These are phyloP conservation scores for Macaranga tanarius DNA, from an alignment of 441 rosid genomes.

Conservation along the genomic window DNA sequence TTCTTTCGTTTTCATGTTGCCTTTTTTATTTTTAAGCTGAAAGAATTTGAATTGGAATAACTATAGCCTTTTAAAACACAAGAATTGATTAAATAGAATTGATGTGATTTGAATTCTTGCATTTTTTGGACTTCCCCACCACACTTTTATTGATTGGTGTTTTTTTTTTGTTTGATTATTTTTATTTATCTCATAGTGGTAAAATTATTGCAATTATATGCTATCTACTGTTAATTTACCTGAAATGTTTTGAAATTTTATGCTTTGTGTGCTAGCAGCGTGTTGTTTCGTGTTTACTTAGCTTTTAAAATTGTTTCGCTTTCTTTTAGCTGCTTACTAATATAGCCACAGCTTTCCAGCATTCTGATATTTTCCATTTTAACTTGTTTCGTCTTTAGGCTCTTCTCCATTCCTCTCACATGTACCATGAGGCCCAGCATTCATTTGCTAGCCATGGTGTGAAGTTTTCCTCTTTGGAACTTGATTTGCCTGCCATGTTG, in stretches of 20 bases:
- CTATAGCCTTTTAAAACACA: background rate
- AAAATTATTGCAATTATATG: too few relatives aligned
- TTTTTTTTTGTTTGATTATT: background rate
- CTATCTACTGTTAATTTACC: background rate
- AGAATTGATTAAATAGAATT: background rate
- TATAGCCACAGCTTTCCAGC: background rate
- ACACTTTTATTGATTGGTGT: background rate
- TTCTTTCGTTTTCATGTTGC: background rate
- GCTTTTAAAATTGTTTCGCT: background rate
- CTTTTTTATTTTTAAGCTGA: background rate
- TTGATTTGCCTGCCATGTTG: slow-evolving; percentile 96
- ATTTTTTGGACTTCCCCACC: background rate
- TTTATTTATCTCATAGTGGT: background rate
- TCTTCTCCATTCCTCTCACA: slow-evolving; percentile 97
- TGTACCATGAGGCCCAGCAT: slow-evolving; percentile 92
- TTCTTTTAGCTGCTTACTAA: background rate
- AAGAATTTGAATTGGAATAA: background rate
- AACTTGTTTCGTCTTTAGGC: slow-evolving; percentile 45
- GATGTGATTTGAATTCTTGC: background rate
- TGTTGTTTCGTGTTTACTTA: background rate
- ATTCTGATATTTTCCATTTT: background rate
- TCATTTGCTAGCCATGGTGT: slow-evolving; percentile 90
- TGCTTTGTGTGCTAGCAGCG: background rate
- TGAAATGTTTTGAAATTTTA: background rate
- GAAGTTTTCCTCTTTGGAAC: slow-evolving; percentile 81